Evolutionary conservation across 140 eudicot genomes (phyloP).

Genomic region (Cichorium intybus): DNA sequence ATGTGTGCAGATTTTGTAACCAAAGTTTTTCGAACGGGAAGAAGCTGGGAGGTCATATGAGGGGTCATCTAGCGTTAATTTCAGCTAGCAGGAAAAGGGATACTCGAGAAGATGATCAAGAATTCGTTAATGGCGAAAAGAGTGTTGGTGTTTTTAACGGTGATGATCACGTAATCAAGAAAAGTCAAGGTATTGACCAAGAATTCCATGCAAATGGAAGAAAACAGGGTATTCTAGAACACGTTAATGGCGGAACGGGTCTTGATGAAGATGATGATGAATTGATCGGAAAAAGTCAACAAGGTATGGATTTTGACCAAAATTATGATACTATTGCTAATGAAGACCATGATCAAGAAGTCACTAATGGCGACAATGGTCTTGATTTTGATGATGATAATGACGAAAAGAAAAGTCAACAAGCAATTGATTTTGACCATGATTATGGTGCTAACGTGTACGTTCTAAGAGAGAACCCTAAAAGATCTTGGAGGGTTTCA

Average conservation of each 20-base stretch:
- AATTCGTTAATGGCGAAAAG: slow-evolving; percentile 12
- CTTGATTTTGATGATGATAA: neutral
- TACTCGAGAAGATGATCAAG: slow-evolving; percentile 16
- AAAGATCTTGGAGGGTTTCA: slow-evolving; percentile 59
- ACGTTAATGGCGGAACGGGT: slow-evolving; percentile 15
- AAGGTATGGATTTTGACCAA: slow-evolving; percentile 16
- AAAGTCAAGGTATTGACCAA: slow-evolving; percentile 20
- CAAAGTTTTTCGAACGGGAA: slow-evolving; percentile 33
- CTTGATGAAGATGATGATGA: neutral
- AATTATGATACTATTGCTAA: slow-evolving; percentile 18
- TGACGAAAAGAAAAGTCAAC: slow-evolving; percentile 15
- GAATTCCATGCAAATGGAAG: slow-evolving; percentile 20
- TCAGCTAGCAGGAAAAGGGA: slow-evolving; percentile 30
- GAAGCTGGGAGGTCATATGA: slow-evolving; percentile 53
- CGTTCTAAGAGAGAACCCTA: slow-evolving; percentile 67
- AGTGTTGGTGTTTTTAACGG: neutral
- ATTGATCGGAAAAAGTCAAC: slow-evolving; percentile 1
- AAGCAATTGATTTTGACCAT: slow-evolving; percentile 32
- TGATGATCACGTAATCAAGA: slow-evolving; percentile 10
- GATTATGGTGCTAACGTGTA: slow-evolving; percentile 34
- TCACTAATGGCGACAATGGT: neutral
- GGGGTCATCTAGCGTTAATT: slow-evolving; percentile 63
- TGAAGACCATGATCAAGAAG: slow-evolving; percentile 11
- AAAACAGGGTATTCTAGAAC: slow-evolving; percentile 23
- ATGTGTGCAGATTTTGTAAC: slow-evolving; percentile 29